Percentiles rank a stretch among this genome's conserved stretches.
phyloP scores from a whole-genome alignment of 2,329 filamentous ascomycete genomes.

The Karstenula rhodostoma region DNA sequence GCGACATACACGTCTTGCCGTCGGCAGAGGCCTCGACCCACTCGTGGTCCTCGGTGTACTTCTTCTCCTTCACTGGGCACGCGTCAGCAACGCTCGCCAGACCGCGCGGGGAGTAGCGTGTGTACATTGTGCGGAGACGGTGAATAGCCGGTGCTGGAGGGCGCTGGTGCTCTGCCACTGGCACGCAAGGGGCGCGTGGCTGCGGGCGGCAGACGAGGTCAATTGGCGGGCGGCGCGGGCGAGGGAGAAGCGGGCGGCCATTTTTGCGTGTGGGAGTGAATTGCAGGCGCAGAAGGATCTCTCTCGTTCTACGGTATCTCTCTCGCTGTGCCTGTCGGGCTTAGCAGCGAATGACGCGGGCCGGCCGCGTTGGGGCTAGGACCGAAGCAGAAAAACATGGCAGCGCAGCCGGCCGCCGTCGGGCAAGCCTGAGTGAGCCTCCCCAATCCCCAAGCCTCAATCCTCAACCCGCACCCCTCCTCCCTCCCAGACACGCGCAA shows the following conservation, averaged over 20 bases:
- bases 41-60: conserved; percentile 97
- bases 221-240: conserved; percentile 47
- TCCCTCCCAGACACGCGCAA: conserved; percentile 9
- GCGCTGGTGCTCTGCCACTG: conserved; percentile 27
- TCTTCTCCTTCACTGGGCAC: conserved; percentile 69
- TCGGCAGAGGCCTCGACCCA: conserved; percentile 91
- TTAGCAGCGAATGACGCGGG: conserved; percentile 10
- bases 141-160: conserved; percentile 46
- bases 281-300: background rate
- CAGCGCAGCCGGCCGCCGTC: background rate
- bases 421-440: background rate
- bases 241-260: conserved; percentile 46
- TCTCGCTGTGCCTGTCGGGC: background rate
- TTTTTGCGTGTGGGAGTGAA: conserved; percentile 31
- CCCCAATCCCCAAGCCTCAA: no score
- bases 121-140: conserved; percentile 47
- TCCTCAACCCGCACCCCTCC: conserved; percentile 11
- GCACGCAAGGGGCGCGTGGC: conserved; percentile 34
- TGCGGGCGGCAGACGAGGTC: conserved; percentile 34
- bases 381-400: conserved; percentile 11
- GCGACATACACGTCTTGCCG: conserved; percentile 74
- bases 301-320: no score
- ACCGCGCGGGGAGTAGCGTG: conserved; percentile 8
- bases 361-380: conserved; percentile 4
- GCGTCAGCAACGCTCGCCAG: conserved; percentile 25